Percentiles rank a stretch among this genome's conserved stretches.
Conservation (phyloP, 2,329 filamentous ascomycete species). For the Ophiostoma sp. region DNA sequence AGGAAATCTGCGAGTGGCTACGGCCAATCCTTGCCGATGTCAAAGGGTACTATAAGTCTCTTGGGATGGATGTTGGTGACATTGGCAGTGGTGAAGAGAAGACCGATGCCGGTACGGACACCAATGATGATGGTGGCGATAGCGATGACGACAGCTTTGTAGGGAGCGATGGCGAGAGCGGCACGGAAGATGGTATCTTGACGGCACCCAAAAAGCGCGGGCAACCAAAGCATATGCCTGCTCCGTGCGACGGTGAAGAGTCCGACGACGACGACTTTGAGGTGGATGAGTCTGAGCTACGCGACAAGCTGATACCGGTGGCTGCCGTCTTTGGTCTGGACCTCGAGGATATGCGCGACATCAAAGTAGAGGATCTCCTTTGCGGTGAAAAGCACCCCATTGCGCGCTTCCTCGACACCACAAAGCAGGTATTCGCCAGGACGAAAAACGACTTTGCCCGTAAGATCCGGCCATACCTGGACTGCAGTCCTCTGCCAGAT, state of each 20-base stretch:
- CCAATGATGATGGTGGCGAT: background rate
- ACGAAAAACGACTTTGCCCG: background rate
- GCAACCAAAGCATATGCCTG: no score
- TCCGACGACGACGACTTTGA: background rate
- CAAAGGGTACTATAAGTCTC: background rate
- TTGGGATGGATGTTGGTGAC: background rate
- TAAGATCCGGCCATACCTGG: slow-evolving; percentile 18
- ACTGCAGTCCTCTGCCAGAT: slow-evolving; percentile 17
- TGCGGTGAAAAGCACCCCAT: background rate
- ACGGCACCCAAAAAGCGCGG: background rate
- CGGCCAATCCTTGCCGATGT: no score
- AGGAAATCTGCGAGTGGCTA: no score
- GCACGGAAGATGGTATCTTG: background rate
- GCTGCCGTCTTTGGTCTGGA: slow-evolving; percentile 13
- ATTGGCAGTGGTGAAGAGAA: no score
- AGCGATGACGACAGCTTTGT: background rate
- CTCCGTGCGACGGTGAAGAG: background rate
- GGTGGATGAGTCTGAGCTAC: background rate
- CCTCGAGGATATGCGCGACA: background rate
- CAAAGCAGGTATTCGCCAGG: background rate
- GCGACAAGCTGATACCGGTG: slow-evolving; percentile 5
- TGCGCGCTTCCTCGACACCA: background rate
- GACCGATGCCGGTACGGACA: no score
- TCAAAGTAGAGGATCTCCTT: slow-evolving; percentile 10
- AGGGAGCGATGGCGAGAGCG: background rate